Evolutionary conservation across 2,329 filamentous ascomycete genomes (phyloP), one percentile per base, ranked within the genome.

Genomic region (Paraconiothyrium brasiliense): DNA sequence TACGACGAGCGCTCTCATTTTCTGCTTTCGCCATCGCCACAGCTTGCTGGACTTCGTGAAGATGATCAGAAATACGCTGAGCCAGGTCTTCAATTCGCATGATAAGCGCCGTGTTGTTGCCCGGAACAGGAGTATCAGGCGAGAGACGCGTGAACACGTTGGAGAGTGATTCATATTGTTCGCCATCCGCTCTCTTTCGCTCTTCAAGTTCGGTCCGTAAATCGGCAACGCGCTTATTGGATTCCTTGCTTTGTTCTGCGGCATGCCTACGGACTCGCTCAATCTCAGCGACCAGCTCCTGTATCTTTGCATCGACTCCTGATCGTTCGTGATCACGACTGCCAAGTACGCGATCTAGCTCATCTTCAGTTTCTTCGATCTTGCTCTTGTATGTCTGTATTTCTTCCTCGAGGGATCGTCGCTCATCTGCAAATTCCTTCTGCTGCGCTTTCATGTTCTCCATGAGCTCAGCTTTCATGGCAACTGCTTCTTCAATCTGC

Each of bases 371-470:
- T 69, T 98, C 93, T 74, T 98, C 95, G 0, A 95, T 83, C 56
- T 90, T 91, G 57, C 89, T 84, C 72, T 91, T 94, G 60, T 94
- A 85, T 14, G 87, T 86, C 68, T 89, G 90, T 60, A 95, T 89
- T 75, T 98, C 94, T 16, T 87, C 84, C 69, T 97, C 92, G 0
- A 98, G 83, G 10, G 89, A 91, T 71, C 91, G 92, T 43, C 95
- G 88, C 78, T 98, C 94, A 54, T 90, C 89, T 39, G 91, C 84
- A 68, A 97, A 97, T 72, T 98, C 95, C 30, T 88, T 89, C 78
- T 97, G 93, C 67, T 96, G 87, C 13, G 94, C 90, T 74, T 98
- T 93, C 82, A 99, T 92, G 73, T 99, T 99, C 67, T 92, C 90
- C 80, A 99, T 89, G 10, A 99, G 87, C 77, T 98, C 95, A 70